A percentile compares a stretch with the other conserved stretches of the same genome.
Evolutionary conservation across 2,329 filamentous ascomycete genomes (phyloP).

Genomic region (Beauveria medogensis): DNA sequence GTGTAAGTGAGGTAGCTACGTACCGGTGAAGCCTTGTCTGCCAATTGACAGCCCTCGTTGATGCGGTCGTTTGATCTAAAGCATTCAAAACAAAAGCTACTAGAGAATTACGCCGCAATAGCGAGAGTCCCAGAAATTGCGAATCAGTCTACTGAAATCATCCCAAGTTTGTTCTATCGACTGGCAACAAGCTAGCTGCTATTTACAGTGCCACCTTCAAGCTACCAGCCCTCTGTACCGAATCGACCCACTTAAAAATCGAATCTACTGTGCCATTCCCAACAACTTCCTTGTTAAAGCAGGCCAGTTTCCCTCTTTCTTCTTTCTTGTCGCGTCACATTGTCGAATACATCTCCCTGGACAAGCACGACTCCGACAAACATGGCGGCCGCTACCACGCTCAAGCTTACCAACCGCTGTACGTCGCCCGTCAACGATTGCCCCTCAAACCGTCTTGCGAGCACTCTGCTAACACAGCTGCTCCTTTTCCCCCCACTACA

Average conservation of each 20-base stretch:
- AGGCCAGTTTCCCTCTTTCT: neutral
- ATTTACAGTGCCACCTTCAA: neutral
- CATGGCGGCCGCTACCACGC: constrained; percentile 27
- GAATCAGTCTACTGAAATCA: no score
- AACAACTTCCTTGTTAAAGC: neutral
- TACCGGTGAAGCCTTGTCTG: neutral
- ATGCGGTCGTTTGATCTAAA: neutral
- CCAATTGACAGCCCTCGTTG: neutral
- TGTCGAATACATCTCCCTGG: neutral
- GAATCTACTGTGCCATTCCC: neutral
- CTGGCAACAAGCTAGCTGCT: neutral
- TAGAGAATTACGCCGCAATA: no score
- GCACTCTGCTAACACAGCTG: neutral
- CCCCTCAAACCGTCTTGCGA: neutral
- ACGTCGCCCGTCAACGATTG: constrained; percentile 10
- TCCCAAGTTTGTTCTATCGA: no score
- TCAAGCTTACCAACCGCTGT: constrained; percentile 37
- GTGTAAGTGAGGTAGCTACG: neutral
- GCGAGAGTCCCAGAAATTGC: neutral
- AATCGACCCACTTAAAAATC: constrained; percentile 3
- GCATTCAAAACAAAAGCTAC: no score
- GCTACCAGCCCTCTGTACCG: neutral
- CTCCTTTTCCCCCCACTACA: constrained; percentile 14
- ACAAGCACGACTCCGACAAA: constrained; percentile 6
- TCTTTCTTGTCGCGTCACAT: neutral